Conservation (phyloP, 2,329 filamentous ascomycete genomes). For the Lecanicillium sp. region DNA sequence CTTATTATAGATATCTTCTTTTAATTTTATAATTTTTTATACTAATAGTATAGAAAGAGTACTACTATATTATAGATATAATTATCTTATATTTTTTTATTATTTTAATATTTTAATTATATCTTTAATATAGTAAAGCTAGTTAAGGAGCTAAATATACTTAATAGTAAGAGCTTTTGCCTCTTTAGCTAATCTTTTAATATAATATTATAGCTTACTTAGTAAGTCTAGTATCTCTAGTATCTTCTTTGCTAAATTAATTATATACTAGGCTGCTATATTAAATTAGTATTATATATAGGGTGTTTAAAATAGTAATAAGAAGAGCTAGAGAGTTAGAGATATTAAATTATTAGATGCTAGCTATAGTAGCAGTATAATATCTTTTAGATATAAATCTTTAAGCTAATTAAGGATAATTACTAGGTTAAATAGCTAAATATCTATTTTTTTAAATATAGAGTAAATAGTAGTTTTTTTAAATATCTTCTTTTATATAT, state of each 20-base stretch:
- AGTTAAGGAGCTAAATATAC: neutral
- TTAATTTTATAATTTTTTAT: neutral
- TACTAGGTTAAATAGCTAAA: too few relatives aligned
- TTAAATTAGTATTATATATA: neutral
- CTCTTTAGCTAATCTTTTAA: too few relatives aligned
- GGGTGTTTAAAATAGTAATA: neutral
- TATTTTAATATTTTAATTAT: neutral
- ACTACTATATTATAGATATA: neutral
- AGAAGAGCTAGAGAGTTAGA: neutral
- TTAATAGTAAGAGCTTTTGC: neutral
- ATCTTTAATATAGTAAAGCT: neutral
- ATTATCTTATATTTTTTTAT: neutral
- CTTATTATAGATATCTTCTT: too few relatives aligned
- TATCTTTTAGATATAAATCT: neutral
- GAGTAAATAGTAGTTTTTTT: neutral
- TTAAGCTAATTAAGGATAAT: slow-evolving; percentile 3
- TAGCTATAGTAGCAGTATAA: neutral
- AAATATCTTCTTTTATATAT: neutral
- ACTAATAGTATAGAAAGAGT: neutral
- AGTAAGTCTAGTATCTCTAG: neutral
- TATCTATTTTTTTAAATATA: too few relatives aligned
- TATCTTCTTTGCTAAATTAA: neutral
- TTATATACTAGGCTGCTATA: neutral
- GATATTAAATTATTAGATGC: neutral
- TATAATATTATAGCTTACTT: too few relatives aligned